These are phyloP conservation scores for Myxozyma geophila DNA, from an alignment of 805 yeast species.

Conservation along the genomic window DNA sequence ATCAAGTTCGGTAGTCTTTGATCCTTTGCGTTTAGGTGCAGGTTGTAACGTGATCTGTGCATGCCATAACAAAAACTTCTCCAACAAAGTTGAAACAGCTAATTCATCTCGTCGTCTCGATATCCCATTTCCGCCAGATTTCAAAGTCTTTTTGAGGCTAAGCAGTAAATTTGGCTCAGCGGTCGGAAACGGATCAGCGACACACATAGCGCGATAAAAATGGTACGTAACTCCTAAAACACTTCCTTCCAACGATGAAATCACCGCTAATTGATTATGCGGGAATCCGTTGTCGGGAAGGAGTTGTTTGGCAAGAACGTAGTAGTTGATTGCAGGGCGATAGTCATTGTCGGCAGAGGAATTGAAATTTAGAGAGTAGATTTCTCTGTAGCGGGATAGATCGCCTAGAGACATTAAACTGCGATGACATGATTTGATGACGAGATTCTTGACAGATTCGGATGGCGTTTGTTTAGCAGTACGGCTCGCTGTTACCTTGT, in stretches of 20 bases:
- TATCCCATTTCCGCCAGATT: slow-evolving; percentile 5
- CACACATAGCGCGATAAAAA: slow-evolving; percentile 36
- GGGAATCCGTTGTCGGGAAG: slow-evolving; percentile 33
- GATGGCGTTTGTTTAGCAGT: not conserved
- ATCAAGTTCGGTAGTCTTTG: not conserved
- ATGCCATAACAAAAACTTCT: slow-evolving; percentile 25
- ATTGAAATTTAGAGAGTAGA: slow-evolving; percentile 16
- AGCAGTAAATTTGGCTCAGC: slow-evolving; percentile 34
- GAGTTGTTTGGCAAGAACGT: slow-evolving; percentile 35
- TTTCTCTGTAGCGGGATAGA: slow-evolving; percentile 37
- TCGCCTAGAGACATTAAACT: slow-evolving; percentile 37
- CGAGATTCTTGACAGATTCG: slow-evolving; percentile 4
- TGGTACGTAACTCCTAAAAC: slow-evolving; percentile 33
- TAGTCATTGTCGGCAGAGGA: slow-evolving; percentile 22
- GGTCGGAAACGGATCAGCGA: slow-evolving; percentile 30
- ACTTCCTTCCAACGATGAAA: slow-evolving; percentile 24
- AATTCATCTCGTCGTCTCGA: slow-evolving; percentile 20
- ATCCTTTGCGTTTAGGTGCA: not conserved
- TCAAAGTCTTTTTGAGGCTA: slow-evolving; percentile 27
- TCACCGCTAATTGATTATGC: slow-evolving; percentile 37
- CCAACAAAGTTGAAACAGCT: slow-evolving; percentile 6
- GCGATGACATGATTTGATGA: slow-evolving; percentile 27
- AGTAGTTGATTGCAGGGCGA: slow-evolving; percentile 32
- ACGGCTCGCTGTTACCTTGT: not conserved
- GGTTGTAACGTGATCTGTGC: slow-evolving; percentile 15